phyloP scores from a whole-genome alignment of 164 flowering plant species.

The Vitis rupestris region DNA sequence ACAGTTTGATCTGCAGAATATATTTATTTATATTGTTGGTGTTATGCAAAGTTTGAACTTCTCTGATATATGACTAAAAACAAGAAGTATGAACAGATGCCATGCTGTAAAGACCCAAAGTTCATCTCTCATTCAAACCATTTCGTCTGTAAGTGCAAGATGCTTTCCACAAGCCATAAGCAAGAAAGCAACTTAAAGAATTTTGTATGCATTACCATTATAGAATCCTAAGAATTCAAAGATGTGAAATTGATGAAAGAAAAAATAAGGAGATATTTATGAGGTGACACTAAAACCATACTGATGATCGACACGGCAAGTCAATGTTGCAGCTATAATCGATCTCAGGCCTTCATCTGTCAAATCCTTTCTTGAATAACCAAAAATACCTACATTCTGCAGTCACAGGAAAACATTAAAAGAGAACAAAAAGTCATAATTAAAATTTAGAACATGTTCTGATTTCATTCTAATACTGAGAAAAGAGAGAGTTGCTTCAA shows the following conservation, averaged over 20 bases:
- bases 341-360: constrained; percentile 63
- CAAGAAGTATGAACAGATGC: too few species aligned
- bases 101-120: too few species aligned
- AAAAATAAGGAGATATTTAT: background rate
- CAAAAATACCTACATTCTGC: constrained; percentile 58
- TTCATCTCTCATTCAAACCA: background rate
- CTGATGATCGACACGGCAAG: constrained; percentile 73
- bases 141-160: background rate
- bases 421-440: background rate
- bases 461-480: background rate
- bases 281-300: constrained; percentile 23
- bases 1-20: constrained; percentile 45
- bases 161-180: background rate
- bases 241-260: background rate
- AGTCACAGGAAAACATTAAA: constrained; percentile 7
- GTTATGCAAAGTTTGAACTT: too few species aligned
- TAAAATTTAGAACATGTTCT: background rate
- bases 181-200: background rate
- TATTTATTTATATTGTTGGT: background rate
- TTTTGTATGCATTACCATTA: background rate
- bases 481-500: background rate
- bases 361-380: constrained; percentile 55
- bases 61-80: background rate
- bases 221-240: background rate
- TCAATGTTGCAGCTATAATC: constrained; percentile 48